Evolutionary conservation across 1,284 basidiomycete genomes (phyloP).

Genomic region (Schizopora paradoxa): DNA sequence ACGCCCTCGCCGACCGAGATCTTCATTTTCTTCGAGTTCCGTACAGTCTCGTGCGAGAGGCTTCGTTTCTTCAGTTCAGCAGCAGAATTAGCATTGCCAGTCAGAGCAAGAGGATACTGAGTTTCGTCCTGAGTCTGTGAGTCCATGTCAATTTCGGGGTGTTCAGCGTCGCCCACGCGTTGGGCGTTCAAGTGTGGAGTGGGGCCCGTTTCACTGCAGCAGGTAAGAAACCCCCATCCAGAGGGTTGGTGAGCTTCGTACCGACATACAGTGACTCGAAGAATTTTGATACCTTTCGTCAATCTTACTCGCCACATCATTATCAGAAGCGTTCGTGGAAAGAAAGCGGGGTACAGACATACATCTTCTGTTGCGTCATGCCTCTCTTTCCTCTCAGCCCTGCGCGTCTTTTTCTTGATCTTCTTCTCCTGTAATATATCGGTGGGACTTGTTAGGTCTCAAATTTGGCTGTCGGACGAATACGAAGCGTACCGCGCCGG

Average conservation of each 20-base stretch:
- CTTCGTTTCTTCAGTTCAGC: constrained; percentile 27
- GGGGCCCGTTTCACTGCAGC: too few species aligned
- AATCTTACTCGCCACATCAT: too few species aligned
- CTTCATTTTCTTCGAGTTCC: constrained; percentile 33
- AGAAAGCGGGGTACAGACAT: too few species aligned
- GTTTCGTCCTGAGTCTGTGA: constrained; percentile 20
- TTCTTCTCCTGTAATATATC: constrained; percentile 12
- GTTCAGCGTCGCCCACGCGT: constrained; percentile 1
- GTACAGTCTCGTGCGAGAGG: constrained; percentile 18
- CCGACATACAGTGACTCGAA: too few species aligned
- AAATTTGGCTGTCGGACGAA: constrained; percentile 15
- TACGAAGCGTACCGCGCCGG: constrained; percentile 35
- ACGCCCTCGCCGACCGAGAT: constrained; percentile 36
- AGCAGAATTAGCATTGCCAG: not conserved
- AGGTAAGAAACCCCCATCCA: too few species aligned
- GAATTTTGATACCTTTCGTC: too few species aligned
- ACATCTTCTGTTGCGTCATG: too few species aligned
- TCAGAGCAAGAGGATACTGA: not conserved
- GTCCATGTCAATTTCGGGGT: constrained; percentile 8
- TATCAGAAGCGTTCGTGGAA: too few species aligned
- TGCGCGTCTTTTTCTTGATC: constrained; percentile 8
- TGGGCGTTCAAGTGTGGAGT: too few species aligned
- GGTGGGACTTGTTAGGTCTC: constrained; percentile 29
- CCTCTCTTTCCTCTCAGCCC: too few species aligned
- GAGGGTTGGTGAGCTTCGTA: too few species aligned